Evolutionary conservation across 305 asterid genomes (phyloP).

Genomic region (Solanum hybrid): DNA sequence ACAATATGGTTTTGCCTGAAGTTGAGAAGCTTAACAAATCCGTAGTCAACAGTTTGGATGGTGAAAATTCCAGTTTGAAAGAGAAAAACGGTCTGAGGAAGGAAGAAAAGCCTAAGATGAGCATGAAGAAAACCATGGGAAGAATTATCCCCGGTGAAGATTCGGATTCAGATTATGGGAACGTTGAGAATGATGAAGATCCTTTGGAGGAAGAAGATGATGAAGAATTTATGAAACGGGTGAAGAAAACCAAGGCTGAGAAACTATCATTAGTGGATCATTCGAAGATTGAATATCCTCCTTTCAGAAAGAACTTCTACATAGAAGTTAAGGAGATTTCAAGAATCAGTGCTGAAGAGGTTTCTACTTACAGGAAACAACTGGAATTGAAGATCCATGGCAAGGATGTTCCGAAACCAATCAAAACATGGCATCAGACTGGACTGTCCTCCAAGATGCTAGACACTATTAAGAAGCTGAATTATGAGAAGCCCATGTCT

Average conservation of each 20-base stretch:
- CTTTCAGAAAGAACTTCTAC: slow-evolving; percentile 77
- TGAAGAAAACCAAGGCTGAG: slow-evolving; percentile 93
- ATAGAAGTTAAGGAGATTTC: slow-evolving; percentile 78
- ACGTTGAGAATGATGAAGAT: slow-evolving; percentile 43
- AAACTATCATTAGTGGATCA: slow-evolving; percentile 82
- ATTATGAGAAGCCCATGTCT: slow-evolving; percentile 81
- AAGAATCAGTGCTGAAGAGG: slow-evolving; percentile 78
- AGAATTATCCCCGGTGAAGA: slow-evolving; percentile 86
- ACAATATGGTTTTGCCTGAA: slow-evolving; percentile 86
- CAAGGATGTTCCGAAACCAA: slow-evolving; percentile 90
- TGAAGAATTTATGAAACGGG: slow-evolving; percentile 85
- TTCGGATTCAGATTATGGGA: slow-evolving; percentile 73
- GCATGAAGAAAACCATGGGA: slow-evolving; percentile 43
- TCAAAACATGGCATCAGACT: slow-evolving; percentile 90
- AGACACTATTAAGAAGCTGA: slow-evolving; percentile 70
- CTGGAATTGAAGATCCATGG: slow-evolving; percentile 89
- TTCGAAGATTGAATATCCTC: slow-evolving; percentile 70
- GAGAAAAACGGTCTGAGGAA: slow-evolving; percentile 19
- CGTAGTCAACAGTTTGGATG: slow-evolving; percentile 21
- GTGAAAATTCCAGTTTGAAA: slow-evolving; percentile 24
- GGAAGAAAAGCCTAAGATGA: slow-evolving; percentile 31
- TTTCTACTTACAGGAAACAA: slow-evolving; percentile 61
- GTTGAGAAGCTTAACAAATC: slow-evolving; percentile 59
- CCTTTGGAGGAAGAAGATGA: slow-evolving; percentile 85
- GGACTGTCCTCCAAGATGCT: slow-evolving; percentile 75